Percentiles rank a stretch among this genome's conserved stretches.
phyloP scores from a whole-genome alignment of 805 yeast species.

The Cyberlindnera misumaiensis region DNA sequence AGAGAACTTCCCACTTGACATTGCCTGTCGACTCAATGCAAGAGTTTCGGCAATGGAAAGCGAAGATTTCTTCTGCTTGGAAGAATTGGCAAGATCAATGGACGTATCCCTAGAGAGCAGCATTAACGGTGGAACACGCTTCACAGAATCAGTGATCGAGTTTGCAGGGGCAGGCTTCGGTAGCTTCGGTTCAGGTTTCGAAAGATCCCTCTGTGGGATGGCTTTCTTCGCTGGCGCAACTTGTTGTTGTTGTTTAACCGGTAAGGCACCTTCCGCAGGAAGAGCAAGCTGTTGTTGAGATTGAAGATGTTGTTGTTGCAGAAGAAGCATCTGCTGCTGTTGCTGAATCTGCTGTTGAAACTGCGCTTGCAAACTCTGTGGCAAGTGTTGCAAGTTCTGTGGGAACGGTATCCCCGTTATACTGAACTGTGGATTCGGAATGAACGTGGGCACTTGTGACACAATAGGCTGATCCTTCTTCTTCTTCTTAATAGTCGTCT shows the following conservation, averaged over 20 bases:
- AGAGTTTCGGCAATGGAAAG: conserved; percentile 55
- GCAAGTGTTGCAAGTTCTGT: conserved; percentile 18
- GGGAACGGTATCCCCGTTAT: conserved; percentile 17
- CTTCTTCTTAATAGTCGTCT: conserved; percentile 23
- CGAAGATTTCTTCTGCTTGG: conserved; percentile 23
- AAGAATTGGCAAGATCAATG: conserved; percentile 19
- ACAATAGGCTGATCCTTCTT: conserved; percentile 20
- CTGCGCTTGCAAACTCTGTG: conserved; percentile 18
- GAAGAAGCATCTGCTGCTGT: conserved; percentile 13
- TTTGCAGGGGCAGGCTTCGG: conserved; percentile 19
- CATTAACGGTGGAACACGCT: conserved; percentile 17
- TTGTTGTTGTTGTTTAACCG: neutral
- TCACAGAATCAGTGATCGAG: conserved; percentile 17
- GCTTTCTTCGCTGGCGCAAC: neutral
- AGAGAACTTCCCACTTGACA: conserved; percentile 28
- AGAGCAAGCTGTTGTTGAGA: neutral
- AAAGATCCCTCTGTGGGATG: neutral
- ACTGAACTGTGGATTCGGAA: conserved; percentile 13
- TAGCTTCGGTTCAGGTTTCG: conserved; percentile 10
- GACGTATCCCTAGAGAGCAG: conserved; percentile 22
- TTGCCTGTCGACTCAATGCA: conserved; percentile 44
- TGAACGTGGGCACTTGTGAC: conserved; percentile 19
- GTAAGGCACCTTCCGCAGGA: neutral
- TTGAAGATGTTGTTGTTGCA: conserved; percentile 10
- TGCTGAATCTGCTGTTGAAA: conserved; percentile 21